These are phyloP conservation scores for Tuber aestivum DNA, from an alignment of 495 filamentous ascomycete species.

Conservation along the genomic window DNA sequence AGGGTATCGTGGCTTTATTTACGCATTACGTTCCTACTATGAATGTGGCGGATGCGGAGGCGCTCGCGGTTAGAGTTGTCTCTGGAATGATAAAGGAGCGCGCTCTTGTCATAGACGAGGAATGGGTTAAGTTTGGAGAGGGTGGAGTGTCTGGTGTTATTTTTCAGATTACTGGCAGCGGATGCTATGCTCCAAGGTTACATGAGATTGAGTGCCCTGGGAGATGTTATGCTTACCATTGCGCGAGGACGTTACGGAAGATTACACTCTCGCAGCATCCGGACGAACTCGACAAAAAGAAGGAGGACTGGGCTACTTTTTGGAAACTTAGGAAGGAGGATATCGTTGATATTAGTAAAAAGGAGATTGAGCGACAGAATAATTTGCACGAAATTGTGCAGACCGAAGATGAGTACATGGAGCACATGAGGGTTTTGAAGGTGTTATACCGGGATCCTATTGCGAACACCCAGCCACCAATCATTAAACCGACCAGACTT, in stretches of 20 bases:
- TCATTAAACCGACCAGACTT: constrained; percentile 68
- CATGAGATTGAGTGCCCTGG: constrained; percentile 68
- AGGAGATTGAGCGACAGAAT: constrained; percentile 90
- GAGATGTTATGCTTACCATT: constrained; percentile 90
- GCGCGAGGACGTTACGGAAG: constrained; percentile 88
- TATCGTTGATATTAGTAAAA: constrained; percentile 61
- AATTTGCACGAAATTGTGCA: constrained; percentile 93
- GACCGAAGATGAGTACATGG: constrained; percentile 85
- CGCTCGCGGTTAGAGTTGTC: constrained; percentile 71
- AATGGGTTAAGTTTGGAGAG: constrained; percentile 89
- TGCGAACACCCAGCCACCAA: constrained; percentile 63
- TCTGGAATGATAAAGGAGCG: constrained; percentile 72
- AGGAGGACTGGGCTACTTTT: constrained; percentile 84
- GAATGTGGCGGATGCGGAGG: constrained; percentile 96
- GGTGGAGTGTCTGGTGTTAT: constrained; percentile 77
- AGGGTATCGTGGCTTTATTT: constrained; percentile 83
- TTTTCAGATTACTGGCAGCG: constrained; percentile 85
- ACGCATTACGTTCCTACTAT: constrained; percentile 96
- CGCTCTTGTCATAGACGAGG: constrained; percentile 79
- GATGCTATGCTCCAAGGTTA: constrained; percentile 80
- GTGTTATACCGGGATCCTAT: constrained; percentile 82
- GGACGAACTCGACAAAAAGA: constrained; percentile 59
- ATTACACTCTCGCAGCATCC: constrained; percentile 58
- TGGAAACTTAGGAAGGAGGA: constrained; percentile 78
- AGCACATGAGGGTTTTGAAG: constrained; percentile 75